phyloP scores from a whole-genome alignment of 2,329 filamentous ascomycete species.

The Pseudocercospora fijiensis region DNA sequence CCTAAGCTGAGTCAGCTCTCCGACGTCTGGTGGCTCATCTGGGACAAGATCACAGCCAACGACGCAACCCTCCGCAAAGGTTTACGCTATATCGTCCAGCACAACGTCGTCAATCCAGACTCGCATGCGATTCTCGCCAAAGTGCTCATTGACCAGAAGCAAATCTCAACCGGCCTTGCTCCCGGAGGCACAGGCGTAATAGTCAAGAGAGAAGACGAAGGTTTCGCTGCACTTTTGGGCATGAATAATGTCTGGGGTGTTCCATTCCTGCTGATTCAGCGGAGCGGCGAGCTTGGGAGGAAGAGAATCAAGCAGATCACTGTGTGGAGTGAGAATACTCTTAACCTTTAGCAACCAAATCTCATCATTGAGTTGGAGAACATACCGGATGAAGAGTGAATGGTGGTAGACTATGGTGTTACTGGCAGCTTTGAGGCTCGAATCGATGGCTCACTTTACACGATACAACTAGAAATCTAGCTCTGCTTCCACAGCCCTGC shows the following conservation, averaged over 20 bases:
- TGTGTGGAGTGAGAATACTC: conserved; percentile 9
- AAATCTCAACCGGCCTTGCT: no score
- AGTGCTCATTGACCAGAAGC: no score
- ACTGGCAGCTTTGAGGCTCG: no score
- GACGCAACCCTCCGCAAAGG: background rate
- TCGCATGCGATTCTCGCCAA: conserved; percentile 14
- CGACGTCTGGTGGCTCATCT: conserved; percentile 22
- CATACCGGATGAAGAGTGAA: background rate
- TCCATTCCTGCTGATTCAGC: conserved; percentile 21
- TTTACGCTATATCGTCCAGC: conserved; percentile 14
- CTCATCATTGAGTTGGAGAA: conserved; percentile 23
- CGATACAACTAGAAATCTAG: no score
- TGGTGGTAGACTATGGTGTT: background rate
- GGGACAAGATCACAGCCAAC: conserved; percentile 15
- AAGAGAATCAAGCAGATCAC: conserved; percentile 18
- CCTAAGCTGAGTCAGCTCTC: conserved; percentile 17
- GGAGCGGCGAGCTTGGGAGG: conserved; percentile 10
- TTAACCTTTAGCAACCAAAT: conserved; percentile 17
- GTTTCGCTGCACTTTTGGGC: conserved; percentile 17
- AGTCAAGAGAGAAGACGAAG: conserved; percentile 8
- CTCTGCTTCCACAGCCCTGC: no score
- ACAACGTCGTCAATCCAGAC: conserved; percentile 14
- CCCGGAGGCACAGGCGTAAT: conserved; percentile 10
- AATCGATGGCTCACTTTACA: no score
- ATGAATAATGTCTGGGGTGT: conserved; percentile 17